A percentile compares a stretch with the other conserved stretches of the same genome.
Evolutionary conservation across 2,329 filamentous ascomycete species (phyloP).

Genomic region (Trichoderma simmonsii): DNA sequence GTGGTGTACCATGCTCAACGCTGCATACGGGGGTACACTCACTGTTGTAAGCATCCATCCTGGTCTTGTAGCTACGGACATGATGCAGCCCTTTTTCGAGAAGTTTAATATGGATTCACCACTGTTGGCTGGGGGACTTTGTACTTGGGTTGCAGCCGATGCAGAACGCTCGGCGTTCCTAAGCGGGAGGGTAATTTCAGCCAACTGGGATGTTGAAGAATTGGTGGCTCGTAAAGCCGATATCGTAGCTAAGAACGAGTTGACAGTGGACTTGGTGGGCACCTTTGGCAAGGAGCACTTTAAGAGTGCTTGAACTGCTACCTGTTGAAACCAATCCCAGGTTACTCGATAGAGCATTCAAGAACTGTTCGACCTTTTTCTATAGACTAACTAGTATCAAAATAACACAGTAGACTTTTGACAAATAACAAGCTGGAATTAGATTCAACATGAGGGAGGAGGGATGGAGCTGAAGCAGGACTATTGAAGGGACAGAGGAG

Average conservation of each 20-base stretch:
- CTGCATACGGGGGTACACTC: neutral
- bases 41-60: neutral
- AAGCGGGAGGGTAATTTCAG: neutral
- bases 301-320: neutral
- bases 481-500: too few species aligned
- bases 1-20: neutral
- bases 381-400: neutral
- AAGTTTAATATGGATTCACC: neutral
- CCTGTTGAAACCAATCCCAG: neutral
- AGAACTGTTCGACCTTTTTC: neutral
- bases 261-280: neutral
- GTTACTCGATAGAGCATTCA: neutral
- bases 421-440: neutral
- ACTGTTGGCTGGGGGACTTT: neutral
- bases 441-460: neutral
- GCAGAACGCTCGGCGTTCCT: neutral
- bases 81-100: neutral
- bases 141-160: neutral
- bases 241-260: neutral
- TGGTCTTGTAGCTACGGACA: neutral
- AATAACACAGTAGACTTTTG: neutral
- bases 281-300: neutral
- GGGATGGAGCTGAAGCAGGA: too few species aligned
- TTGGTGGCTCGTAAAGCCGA: neutral
- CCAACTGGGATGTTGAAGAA: conserved; percentile 2